phyloP scores from a whole-genome alignment of 495 filamentous ascomycete species.

The Neurospora cerealis region DNA sequence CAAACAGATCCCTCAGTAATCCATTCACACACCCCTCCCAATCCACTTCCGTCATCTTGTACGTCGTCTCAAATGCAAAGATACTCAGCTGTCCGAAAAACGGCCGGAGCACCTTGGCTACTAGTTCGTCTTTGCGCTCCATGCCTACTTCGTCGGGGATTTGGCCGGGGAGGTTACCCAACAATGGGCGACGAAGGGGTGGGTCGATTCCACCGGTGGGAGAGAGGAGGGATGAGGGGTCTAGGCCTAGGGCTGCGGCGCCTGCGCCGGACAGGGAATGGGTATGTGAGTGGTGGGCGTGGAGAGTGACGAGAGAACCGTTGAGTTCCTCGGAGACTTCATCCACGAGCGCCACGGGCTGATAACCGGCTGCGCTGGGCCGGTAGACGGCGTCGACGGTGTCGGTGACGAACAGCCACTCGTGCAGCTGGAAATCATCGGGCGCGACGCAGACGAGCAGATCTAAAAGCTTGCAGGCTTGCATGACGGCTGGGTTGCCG shows the following conservation, averaged over 20 bases:
- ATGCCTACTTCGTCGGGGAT: slow-evolving; percentile 40
- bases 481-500: slow-evolving; percentile 63
- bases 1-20: slow-evolving; percentile 74
- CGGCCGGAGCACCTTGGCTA: slow-evolving; percentile 66
- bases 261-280: neutral
- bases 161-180: slow-evolving; percentile 30
- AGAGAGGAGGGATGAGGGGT: neutral
- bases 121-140: slow-evolving; percentile 57
- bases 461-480: slow-evolving; percentile 89
- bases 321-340: slow-evolving; percentile 75
- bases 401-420: slow-evolving; percentile 96
- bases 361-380: slow-evolving; percentile 46
- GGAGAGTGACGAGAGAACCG: neutral
- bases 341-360: slow-evolving; percentile 71
- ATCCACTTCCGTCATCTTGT: slow-evolving; percentile 68
- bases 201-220: neutral
- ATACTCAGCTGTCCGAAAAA: slow-evolving; percentile 91
- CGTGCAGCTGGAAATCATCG: slow-evolving; percentile 90
- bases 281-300: neutral
- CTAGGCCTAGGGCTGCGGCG: neutral
- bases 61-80: slow-evolving; percentile 83
- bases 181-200: slow-evolving; percentile 30
- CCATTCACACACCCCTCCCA: slow-evolving; percentile 54
- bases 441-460: slow-evolving; percentile 72
- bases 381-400: slow-evolving; percentile 94